Conservation (phyloP, 2,329 filamentous ascomycete genomes). For the Colletotrichum coccodes region DNA sequence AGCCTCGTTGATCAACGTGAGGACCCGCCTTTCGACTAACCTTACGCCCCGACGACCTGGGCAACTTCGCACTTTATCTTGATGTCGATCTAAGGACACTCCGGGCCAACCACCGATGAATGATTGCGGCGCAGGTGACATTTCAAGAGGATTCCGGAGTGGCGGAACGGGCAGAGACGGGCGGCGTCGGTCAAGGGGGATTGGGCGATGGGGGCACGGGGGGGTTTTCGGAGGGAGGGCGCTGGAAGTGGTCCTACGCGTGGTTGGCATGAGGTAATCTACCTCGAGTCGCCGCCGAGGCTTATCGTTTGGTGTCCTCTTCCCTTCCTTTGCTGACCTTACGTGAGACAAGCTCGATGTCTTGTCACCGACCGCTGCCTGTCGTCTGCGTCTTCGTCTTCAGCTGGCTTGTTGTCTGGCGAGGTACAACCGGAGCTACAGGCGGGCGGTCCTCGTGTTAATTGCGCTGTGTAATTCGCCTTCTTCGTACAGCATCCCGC, state of each 20-base stretch:
- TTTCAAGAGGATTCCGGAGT: constrained; percentile 8
- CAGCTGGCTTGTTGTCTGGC: not conserved
- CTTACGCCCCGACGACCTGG: too few relatives aligned
- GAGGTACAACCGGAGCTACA: not conserved
- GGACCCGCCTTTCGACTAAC: too few relatives aligned
- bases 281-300: not conserved
- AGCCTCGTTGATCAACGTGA: constrained; percentile 16
- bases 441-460: not conserved
- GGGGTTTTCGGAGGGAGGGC: too few relatives aligned
- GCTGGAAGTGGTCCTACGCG: too few relatives aligned
- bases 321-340: not conserved
- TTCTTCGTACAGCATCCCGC: not conserved
- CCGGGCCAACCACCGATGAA: not conserved
- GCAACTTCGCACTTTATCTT: too few relatives aligned
- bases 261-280: too few relatives aligned
- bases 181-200: too few relatives aligned
- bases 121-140: not conserved
- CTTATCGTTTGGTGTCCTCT: not conserved
- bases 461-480: not conserved
- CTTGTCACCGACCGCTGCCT: not conserved
- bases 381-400: not conserved
- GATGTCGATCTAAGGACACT: not conserved
- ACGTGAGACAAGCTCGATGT: not conserved
- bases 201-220: not conserved
- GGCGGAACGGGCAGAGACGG: not conserved